Evolutionary conservation across 345 rosid genomes (phyloP).

Genomic region (Brassica napus): Da-Ae NC_063452.1:201501-202000

Average conservation of each 20-base stretch:
- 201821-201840: constrained; percentile 96
- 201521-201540: not conserved
- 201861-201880: constrained; percentile 21
- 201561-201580: constrained; percentile 13
- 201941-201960: constrained; percentile 7
- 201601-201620: constrained; percentile 97
- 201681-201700: constrained; percentile 24
- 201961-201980: constrained; percentile 31
- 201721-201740: constrained; percentile 10
- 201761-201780: constrained; percentile 35
- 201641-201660: constrained; percentile 98
- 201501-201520: not conserved
- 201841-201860: constrained; percentile 36
- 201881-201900: constrained; percentile 17
- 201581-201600: constrained; percentile 93
- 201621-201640: constrained; percentile 95
- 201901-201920: not conserved
- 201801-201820: constrained; percentile 99
- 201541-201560: not conserved
- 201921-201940: not conserved
- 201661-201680: constrained; percentile 50
- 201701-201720: not conserved
- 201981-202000: constrained; percentile 40
- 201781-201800: constrained; percentile 98
- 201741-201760: constrained; percentile 18